Evolutionary conservation across 106 monocot genomes (phyloP), one percentile per base, ranked within the genome.

Genomic region (Apostasia ramifera): DNA sequence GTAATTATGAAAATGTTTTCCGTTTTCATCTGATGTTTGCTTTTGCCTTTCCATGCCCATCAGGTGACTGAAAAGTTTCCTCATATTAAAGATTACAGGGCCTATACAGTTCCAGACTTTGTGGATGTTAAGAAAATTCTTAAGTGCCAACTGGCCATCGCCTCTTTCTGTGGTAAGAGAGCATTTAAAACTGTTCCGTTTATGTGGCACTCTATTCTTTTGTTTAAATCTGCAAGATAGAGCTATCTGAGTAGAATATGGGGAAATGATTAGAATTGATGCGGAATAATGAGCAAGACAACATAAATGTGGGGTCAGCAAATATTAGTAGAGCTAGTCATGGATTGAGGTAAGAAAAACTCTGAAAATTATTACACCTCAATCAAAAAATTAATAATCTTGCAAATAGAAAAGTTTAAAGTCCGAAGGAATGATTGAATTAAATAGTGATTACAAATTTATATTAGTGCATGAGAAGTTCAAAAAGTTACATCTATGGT

Each of bases 11-110:
- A 59, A 42, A 55, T n/a, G 7, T 26, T 44, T 10, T 71, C 49
- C 3, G 6, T 50, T 66, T 47, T 64, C 11, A 57, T 9, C 13
- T 62, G 6, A 44, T 40, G 11, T 59, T 7, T 64, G 39, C n/a
- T 57, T 55, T 48, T 26, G 13, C 13, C 54, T 8, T 63, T 10
- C 68, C 13, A 57, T 8, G 61, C 69, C 59, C 55, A 68, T 71
- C 82, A 94, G 94, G 80, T 90, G 46, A 63, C 63, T 44, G 50
- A 87, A 8, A 94, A 94, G 67, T 94, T 94, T 64, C 87, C 90
- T 71, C 90, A 87, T 81, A 85, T 94, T 57, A 73, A 42, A 51
- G 57, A 59, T 59, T 94, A 94, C 63, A 77, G 59, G 74, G 87
- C 82, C 51, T 94, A 80, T 62, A 80, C 66, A 58, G 56, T 94